These are phyloP conservation scores for Dalbergia cultrata DNA, from an alignment of 306 rosid species.

Conservation along the genomic window DNA sequence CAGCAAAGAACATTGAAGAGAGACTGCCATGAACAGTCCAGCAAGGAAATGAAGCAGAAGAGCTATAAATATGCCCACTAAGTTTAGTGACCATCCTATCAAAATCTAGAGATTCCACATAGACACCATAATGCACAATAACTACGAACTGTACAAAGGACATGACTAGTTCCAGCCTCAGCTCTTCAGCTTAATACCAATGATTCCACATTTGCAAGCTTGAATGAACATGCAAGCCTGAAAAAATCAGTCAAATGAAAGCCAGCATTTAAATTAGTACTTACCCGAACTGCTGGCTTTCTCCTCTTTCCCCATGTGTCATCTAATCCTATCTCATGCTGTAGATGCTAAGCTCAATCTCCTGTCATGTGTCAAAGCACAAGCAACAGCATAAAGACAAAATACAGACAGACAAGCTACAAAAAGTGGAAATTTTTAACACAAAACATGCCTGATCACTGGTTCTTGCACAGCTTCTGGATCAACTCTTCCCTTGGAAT, in stretches of 20 bases:
- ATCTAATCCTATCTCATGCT: slow-evolving; percentile 49
- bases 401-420: slow-evolving; percentile 42
- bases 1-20: background rate
- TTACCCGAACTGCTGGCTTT: slow-evolving; percentile 83
- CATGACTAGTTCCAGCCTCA: background rate
- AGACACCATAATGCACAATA: slow-evolving; percentile 23
- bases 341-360: slow-evolving; percentile 65
- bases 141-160: slow-evolving; percentile 44
- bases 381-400: slow-evolving; percentile 59
- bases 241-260: slow-evolving; percentile 64
- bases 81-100: slow-evolving; percentile 41
- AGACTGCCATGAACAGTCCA: background rate
- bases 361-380: slow-evolving; percentile 47
- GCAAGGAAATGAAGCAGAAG: too few relatives aligned
- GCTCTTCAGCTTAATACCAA: slow-evolving; percentile 37
- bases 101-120: background rate
- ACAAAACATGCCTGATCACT: slow-evolving; percentile 68
- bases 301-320: slow-evolving; percentile 37
- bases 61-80: slow-evolving; percentile 10
- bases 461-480: slow-evolving; percentile 53
- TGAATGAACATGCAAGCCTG: slow-evolving; percentile 57
- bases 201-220: slow-evolving; percentile 41
- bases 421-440: slow-evolving; percentile 5
- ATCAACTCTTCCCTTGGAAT: slow-evolving; percentile 52
- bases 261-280: slow-evolving; percentile 80